Base-by-base conservation (phyloP, 1,284 basidiomycete species). In the Cystobasidiaceae sp. region DNA sequence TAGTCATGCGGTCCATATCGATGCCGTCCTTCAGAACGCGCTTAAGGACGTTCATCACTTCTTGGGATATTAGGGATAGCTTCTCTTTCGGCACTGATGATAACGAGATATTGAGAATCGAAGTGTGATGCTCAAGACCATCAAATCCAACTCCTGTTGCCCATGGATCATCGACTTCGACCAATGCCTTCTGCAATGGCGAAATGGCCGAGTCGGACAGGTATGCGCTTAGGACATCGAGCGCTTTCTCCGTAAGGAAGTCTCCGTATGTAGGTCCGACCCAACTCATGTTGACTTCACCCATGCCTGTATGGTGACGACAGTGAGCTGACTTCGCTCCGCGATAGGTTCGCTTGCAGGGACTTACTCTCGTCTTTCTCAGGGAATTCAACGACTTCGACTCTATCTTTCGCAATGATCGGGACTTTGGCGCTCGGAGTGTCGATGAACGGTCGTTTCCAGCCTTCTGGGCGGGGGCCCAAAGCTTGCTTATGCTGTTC, bases 391-490 rank as follows among this genome's bases (percentile, higher is more conserved):
- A 97, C 85, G 0, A 82, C 81, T 64, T 86, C 83, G 68, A 82
- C 84, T 51, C 81, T 74, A 2, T 83, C 82, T 67, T 82, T 75
- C 8, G 80, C 63, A 27, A 90, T 82, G 5, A 82, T 81, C 3
- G 82, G 80, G 9, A 88, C 82, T 13, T 80, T 75, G 1, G 86
- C 84, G 67, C 88, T 92, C 0, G 84, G 72, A 0, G 93, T 94
- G 78, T 97, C 93, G 21, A 97, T 73, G 74, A 98, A 98, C 0
- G 96, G 96, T 13, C 94, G 85, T 71, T 89, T 90, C 93, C 93
- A 98, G 9, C 86, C 89, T 2, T 79, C 72, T 1, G 94, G 81
- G 0, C 80, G 81, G 46, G 82, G 77, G 13, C 87, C 88, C 23
- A 82, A 76, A 68, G 85, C 80, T 73, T 88, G 85, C n/a, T 83